These are phyloP conservation scores for Candida nonsorbophila DNA, from an alignment of 805 yeast species.

Conservation along the genomic window DNA sequence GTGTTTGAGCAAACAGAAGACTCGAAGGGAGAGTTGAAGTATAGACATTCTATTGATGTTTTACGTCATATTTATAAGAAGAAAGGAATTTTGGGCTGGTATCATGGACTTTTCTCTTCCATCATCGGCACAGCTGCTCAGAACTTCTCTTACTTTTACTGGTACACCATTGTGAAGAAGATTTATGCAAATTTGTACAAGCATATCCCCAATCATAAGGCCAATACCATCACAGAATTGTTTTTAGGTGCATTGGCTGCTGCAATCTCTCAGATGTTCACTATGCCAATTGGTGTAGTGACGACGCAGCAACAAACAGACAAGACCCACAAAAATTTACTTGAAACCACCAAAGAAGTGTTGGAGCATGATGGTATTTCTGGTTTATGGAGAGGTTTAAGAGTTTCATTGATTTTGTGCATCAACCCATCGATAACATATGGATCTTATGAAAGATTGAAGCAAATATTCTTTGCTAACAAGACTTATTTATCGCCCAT, in stretches of 20 bases:
- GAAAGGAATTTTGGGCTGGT: constrained; percentile 65
- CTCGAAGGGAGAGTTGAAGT: constrained; percentile 26
- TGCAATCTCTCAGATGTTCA: constrained; percentile 71
- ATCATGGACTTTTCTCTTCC: constrained; percentile 66
- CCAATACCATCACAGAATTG: constrained; percentile 62
- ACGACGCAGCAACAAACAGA: constrained; percentile 59
- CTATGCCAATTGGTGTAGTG: constrained; percentile 75
- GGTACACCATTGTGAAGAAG: constrained; percentile 72
- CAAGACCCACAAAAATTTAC: constrained; percentile 27
- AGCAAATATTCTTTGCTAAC: constrained; percentile 40
- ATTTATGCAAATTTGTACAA: constrained; percentile 40
- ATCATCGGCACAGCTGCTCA: constrained; percentile 69
- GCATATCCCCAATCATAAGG: constrained; percentile 30
- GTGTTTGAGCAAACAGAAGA: constrained; percentile 11
- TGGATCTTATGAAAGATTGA: constrained; percentile 70
- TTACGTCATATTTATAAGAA: constrained; percentile 49
- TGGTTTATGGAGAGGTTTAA: constrained; percentile 81
- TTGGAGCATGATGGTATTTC: constrained; percentile 57
- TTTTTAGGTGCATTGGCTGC: constrained; percentile 77
- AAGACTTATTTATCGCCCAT: constrained; percentile 47
- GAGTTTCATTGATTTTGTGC: constrained; percentile 73
- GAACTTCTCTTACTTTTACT: constrained; percentile 79
- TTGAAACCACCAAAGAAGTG: constrained; percentile 41
- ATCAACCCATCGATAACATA: constrained; percentile 84
- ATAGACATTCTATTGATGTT: constrained; percentile 59